Base-by-base conservation (phyloP, 2,329 filamentous ascomycete species). In the Alternaria ethzedia region DNA sequence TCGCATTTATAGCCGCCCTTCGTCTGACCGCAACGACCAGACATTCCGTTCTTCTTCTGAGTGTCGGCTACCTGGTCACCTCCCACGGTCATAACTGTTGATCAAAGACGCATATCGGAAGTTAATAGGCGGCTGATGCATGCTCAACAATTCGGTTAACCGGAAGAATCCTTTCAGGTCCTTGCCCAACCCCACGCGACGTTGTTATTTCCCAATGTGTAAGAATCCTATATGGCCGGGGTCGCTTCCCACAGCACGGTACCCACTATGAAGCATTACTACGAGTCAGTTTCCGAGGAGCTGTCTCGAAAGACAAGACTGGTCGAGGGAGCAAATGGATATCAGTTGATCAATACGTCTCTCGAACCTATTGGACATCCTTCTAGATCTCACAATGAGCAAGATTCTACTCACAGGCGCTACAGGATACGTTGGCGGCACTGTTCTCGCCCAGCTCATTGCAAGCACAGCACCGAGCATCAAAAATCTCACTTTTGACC, bases 391-490 rank as follows among this genome's bases (percentile, higher is more conserved):
- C 36, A 49, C 4, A 23, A 70, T 69, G 62, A 67, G 60, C 54
- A 69, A 63, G 25, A 67, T 70, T 6, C 64, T 70, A 30, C 44
- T 69, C 52, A 57, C 59, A 10, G 66, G 68, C 8, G 66, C 64
- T 2, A 70, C 66, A 2, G 68, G 66, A 21, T 66, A 70, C 52
- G 65, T 69, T 7, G 66, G 64, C 15, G 66, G 66, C 7, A 67
- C 68, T n/a, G 50, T 69, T 13, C 68, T 70, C 11, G 43, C 50
- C 2, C 63, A 65, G 45, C 60, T 69, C 44, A 45, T 70, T 17
- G 25, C 47, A 7, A 55, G 30, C 30, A 62, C 17, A 2, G 54
- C 54, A 21, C 17, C 59, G 25, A 66, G 61, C 10, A 52, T 70
- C 46, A 55, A 56, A 43, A 4, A 15, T n/a, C 57, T 65, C 30